These are phyloP conservation scores for Colletotrichum gloeosporioides DNA, from an alignment of 2,329 filamentous ascomycete genomes.

Conservation along the genomic window DNA sequence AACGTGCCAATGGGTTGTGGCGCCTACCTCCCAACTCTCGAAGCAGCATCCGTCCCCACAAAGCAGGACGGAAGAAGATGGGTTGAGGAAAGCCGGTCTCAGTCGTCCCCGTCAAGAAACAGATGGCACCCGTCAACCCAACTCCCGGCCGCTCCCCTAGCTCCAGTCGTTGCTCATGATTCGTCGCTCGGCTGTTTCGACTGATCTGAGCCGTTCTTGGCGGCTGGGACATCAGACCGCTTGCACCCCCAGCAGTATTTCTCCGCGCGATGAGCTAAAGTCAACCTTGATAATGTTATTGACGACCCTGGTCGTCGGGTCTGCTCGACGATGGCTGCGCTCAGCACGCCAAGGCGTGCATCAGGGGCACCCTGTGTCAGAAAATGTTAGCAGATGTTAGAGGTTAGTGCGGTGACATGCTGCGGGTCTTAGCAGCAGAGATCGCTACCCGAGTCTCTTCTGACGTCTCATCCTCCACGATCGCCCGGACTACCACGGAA, in stretches of 20 bases:
- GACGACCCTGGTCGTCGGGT: not conserved
- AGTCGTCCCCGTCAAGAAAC: not conserved
- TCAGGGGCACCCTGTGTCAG: constrained; percentile 14
- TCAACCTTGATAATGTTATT: not conserved
- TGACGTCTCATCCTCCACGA: constrained; percentile 17
- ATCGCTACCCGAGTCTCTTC: not conserved
- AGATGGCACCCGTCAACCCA: constrained; percentile 15
- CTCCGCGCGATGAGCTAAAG: not conserved
- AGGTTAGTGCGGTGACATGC: not conserved
- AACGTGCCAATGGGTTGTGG: not conserved
- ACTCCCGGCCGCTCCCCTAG: not conserved
- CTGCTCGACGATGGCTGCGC: not conserved
- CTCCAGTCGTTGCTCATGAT: not conserved
- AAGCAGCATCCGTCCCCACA: constrained; percentile 4
- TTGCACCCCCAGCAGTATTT: not conserved
- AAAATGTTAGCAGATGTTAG: not conserved
- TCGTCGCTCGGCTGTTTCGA: constrained; percentile 14
- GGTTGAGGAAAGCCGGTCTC: constrained; percentile 7
- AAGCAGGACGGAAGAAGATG: not conserved
- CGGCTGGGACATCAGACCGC: constrained; percentile 7
- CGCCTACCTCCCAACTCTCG: not conserved
- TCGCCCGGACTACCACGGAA: constrained; percentile 18
- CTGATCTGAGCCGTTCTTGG: constrained; percentile 21
- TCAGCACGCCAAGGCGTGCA: constrained; percentile 7
- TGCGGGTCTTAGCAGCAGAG: not conserved